A percentile compares a stretch with the other conserved stretches of the same genome.
phyloP scores from a whole-genome alignment of 2,329 filamentous ascomycete species.

The Microsporum canis region DNA sequence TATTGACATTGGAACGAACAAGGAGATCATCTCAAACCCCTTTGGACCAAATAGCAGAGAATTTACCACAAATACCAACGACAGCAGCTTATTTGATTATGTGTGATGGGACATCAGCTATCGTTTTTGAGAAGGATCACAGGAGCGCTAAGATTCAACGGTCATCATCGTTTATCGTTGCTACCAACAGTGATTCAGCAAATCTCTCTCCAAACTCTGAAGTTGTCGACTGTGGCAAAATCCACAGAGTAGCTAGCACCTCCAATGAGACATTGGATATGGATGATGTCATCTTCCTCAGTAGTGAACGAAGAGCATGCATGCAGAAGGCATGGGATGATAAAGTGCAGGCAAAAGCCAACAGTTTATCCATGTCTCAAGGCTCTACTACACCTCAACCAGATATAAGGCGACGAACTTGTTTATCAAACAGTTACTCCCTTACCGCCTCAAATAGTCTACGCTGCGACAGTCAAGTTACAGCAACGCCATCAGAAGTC shows the following conservation, averaged over 20 bases:
- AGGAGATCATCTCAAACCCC: constrained; percentile 2
- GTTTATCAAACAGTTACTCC: too few relatives aligned
- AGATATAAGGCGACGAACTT: not conserved
- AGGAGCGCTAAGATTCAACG: constrained; percentile 34
- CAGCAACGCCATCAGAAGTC: constrained; percentile 27
- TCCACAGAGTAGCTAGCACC: constrained; percentile 13
- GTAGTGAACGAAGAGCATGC: constrained; percentile 25
- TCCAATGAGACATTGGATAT: constrained; percentile 15
- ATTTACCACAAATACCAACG: constrained; percentile 31
- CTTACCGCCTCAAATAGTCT: not conserved
- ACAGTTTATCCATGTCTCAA: not conserved
- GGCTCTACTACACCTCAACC: constrained; percentile 8
- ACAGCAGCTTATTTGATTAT: constrained; percentile 49
- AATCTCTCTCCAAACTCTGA: constrained; percentile 8
- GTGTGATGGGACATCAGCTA: constrained; percentile 38
- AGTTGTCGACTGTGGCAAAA: not conserved
- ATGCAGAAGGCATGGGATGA: constrained; percentile 32
- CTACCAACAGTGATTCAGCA: constrained; percentile 45
- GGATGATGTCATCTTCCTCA: constrained; percentile 24
- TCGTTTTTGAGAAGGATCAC: constrained; percentile 48
- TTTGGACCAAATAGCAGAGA: constrained; percentile 21
- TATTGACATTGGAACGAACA: not conserved
- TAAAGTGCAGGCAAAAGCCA: constrained; percentile 16
- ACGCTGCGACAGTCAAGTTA: constrained; percentile 12
- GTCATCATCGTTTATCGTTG: constrained; percentile 42